Conservation (phyloP, 1,284 basidiomycete genomes). For the Boletus coffeatus region DNA sequence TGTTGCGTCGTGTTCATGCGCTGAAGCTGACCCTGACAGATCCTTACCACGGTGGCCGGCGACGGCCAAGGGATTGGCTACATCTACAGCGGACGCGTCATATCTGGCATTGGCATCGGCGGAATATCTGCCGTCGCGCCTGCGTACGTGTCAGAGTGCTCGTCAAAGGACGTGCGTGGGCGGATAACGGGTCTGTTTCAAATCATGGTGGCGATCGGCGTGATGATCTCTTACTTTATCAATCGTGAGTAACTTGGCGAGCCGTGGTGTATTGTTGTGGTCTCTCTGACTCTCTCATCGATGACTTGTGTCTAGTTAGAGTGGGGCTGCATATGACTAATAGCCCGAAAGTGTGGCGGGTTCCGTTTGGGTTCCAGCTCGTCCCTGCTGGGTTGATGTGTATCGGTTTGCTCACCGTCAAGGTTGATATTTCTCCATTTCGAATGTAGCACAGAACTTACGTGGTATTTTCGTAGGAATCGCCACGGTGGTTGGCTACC, state of each 20-base stretch:
- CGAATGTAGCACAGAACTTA: constrained; percentile 8
- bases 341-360: constrained; percentile 56
- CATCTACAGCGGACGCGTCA: constrained; percentile 74
- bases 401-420: constrained; percentile 66
- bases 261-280: background rate
- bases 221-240: constrained; percentile 76
- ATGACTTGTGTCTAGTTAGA: constrained; percentile 42
- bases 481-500: constrained; percentile 59
- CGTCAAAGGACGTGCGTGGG: constrained; percentile 68
- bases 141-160: constrained; percentile 74
- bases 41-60: constrained; percentile 58
- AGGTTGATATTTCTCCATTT: constrained; percentile 34
- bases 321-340: constrained; percentile 48
- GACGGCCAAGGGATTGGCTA: constrained; percentile 49
- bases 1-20: background rate
- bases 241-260: constrained; percentile 45
- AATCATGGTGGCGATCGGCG: constrained; percentile 72
- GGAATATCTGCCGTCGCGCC: constrained; percentile 62
- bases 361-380: constrained; percentile 73
- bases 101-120: constrained; percentile 55
- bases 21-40: constrained; percentile 25
- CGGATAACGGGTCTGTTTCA: constrained; percentile 77
- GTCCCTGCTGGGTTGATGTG: constrained; percentile 77
- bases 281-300: background rate
- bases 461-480: constrained; percentile 41